Evolutionary conservation across 257 asterid genomes (phyloP).

Genomic region (Salvia miltiorrhiza): DNA sequence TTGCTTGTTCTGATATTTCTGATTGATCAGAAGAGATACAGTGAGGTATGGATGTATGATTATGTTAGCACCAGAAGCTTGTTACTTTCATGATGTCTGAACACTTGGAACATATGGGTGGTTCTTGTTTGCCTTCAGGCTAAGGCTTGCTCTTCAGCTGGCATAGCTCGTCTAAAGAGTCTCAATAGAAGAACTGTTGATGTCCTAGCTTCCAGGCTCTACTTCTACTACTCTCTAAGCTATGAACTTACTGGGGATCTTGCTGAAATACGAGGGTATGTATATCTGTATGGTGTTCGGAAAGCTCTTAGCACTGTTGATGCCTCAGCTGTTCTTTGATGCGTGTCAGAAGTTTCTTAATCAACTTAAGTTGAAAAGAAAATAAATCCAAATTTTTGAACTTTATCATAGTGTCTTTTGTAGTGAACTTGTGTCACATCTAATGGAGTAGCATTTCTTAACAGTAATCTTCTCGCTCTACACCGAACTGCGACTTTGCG

Average conservation of each 20-base stretch:
- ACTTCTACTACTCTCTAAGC: constrained; percentile 70
- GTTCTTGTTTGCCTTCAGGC: constrained; percentile 45
- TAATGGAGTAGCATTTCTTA: constrained; percentile 25
- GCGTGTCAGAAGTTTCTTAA: not conserved
- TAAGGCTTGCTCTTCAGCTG: constrained; percentile 70
- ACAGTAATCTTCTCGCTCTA: constrained; percentile 83
- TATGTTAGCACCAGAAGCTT: not conserved
- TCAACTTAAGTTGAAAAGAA: not conserved
- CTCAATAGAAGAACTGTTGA: constrained; percentile 67
- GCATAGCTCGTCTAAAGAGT: constrained; percentile 61
- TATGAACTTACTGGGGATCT: constrained; percentile 76
- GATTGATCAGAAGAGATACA: constrained; percentile 64
- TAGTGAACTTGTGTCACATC: constrained; percentile 5
- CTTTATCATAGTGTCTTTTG: not conserved
- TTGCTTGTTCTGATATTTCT: constrained; percentile 59
- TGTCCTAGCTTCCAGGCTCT: constrained; percentile 72
- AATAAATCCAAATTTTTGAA: not conserved
- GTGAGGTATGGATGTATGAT: constrained; percentile 43
- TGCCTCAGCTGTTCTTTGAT: not conserved
- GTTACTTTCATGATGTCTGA: constrained; percentile 7
- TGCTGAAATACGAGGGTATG: constrained; percentile 78
- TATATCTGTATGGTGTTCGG: not conserved
- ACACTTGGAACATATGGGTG: not conserved
- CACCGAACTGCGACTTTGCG: constrained; percentile 93
- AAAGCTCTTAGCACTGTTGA: not conserved